Evolutionary conservation across 169 alveolate genomes (phyloP).

Genomic region (Cryptosporidium canis): DNA sequence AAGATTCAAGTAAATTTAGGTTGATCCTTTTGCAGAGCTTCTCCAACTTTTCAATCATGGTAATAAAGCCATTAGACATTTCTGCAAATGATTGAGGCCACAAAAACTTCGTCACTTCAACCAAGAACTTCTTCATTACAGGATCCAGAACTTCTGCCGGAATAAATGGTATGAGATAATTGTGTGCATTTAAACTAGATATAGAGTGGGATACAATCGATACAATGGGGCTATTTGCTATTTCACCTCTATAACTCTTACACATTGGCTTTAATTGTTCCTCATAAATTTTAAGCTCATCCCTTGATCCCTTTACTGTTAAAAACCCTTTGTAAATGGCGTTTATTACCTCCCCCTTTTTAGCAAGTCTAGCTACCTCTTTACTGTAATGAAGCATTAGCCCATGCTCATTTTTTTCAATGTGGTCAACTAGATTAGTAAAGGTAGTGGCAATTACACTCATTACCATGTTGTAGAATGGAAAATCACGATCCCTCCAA

Average conservation of each 20-base stretch:
- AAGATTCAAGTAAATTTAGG: slow-evolving; percentile 4
- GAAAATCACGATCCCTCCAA: slow-evolving; percentile 70
- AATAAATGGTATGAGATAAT: slow-evolving; percentile 33
- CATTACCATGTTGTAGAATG: slow-evolving; percentile 55
- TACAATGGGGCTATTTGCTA: slow-evolving; percentile 48
- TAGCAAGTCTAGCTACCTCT: slow-evolving; percentile 32
- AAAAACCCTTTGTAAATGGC: slow-evolving; percentile 49
- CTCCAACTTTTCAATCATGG: slow-evolving; percentile 29
- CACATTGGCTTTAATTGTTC: slow-evolving; percentile 62
- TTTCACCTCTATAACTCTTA: slow-evolving; percentile 29
- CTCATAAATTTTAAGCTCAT: slow-evolving; percentile 56
- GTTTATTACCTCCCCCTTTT: slow-evolving; percentile 44
- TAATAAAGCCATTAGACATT: slow-evolving; percentile 35
- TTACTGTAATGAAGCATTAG: slow-evolving; percentile 40
- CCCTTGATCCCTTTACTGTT: slow-evolving; percentile 35
- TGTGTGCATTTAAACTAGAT: slow-evolving; percentile 40
- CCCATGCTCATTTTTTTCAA: slow-evolving; percentile 39
- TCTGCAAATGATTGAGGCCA: slow-evolving; percentile 57
- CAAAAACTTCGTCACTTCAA: slow-evolving; percentile 38
- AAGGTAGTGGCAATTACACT: slow-evolving; percentile 39
- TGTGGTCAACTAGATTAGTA: slow-evolving; percentile 1
- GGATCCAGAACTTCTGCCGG: slow-evolving; percentile 67
- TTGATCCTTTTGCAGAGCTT: slow-evolving; percentile 18
- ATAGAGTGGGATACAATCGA: slow-evolving; percentile 46
- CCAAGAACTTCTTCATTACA: slow-evolving; percentile 22